Evolutionary conservation across 1,139 yeast genomes (phyloP).

Genomic region (Kurtzmaniella quercitrusa): DNA sequence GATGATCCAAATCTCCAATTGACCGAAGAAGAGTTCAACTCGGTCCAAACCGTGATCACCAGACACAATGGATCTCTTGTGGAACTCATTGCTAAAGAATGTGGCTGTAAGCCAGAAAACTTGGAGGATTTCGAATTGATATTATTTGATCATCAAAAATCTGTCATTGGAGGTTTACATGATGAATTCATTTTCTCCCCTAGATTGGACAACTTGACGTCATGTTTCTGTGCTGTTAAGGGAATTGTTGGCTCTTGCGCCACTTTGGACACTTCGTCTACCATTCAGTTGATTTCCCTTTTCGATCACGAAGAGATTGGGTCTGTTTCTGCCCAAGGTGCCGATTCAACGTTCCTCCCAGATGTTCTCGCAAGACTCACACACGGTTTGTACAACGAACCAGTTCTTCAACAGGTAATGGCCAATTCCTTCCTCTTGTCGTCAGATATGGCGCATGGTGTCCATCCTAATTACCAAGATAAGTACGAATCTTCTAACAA

Average conservation of each 20-base stretch:
- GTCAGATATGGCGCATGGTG: slow-evolving; percentile 96
- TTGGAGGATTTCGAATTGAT: slow-evolving; percentile 90
- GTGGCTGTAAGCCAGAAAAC: slow-evolving; percentile 41
- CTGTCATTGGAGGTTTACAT: slow-evolving; percentile 81
- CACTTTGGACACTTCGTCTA: slow-evolving; percentile 39
- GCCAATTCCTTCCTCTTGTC: slow-evolving; percentile 86
- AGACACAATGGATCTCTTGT: slow-evolving; percentile 76
- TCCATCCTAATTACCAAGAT: slow-evolving; percentile 83
- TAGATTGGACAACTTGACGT: slow-evolving; percentile 86
- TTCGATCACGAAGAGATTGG: slow-evolving; percentile 98
- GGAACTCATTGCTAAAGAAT: slow-evolving; percentile 63
- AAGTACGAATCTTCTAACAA: slow-evolving; percentile 74
- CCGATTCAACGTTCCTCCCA: slow-evolving; percentile 85
- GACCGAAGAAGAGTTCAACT: slow-evolving; percentile 54
- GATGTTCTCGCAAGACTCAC: slow-evolving; percentile 70
- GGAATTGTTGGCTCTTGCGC: slow-evolving; percentile 60
- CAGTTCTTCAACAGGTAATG: slow-evolving; percentile 54
- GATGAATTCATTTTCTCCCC: slow-evolving; percentile 92
- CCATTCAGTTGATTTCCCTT: slow-evolving; percentile 69
- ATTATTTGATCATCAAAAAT: slow-evolving; percentile 80
- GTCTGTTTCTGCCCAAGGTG: slow-evolving; percentile 92
- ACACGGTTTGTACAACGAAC: slow-evolving; percentile 25
- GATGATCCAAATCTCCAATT: slow-evolving; percentile 42
- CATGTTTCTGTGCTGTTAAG: slow-evolving; percentile 74
- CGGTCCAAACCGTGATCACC: slow-evolving; percentile 59